Percentiles rank a stretch among this genome's conserved stretches.
These are phyloP conservation scores for Colletotrichum sp. DNA, from an alignment of 2,329 filamentous ascomycete genomes.

Conservation along the genomic window DNA sequence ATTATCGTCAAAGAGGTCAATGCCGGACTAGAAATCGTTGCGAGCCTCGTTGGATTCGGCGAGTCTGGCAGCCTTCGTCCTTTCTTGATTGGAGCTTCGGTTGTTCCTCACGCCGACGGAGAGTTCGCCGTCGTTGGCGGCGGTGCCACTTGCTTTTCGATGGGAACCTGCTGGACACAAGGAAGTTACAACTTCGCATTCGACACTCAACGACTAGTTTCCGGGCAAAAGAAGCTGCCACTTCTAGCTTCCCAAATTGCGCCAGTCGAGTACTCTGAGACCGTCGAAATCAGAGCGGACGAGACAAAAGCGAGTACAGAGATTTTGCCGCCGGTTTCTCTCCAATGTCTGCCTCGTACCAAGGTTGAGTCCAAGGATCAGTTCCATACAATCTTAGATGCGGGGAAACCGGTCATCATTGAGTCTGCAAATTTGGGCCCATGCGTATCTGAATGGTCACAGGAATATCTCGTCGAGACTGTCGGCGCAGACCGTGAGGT, in stretches of 20 bases:
- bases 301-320: constrained; percentile 20
- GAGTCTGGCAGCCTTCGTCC: constrained; percentile 48
- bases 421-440: constrained; percentile 54
- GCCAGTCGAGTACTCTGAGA: not conserved
- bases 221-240: not conserved
- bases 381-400: constrained; percentile 64
- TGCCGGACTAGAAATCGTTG: constrained; percentile 30
- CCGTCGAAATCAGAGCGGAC: constrained; percentile 8
- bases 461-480: constrained; percentile 68
- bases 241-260: not conserved
- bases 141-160: constrained; percentile 88
- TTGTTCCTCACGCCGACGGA: constrained; percentile 48
- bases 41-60: constrained; percentile 45
- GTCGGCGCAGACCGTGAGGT: constrained; percentile 69
- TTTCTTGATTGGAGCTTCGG: constrained; percentile 73
- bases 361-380: constrained; percentile 56
- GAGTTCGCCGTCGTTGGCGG: constrained; percentile 74
- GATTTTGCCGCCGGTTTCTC: not conserved
- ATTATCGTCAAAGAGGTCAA: constrained; percentile 29
- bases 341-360: constrained; percentile 53
- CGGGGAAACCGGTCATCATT: constrained; percentile 69
- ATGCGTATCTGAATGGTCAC: constrained; percentile 72
- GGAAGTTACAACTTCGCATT: constrained; percentile 53
- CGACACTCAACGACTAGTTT: not conserved
- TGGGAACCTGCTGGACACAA: constrained; percentile 84